A percentile compares a stretch with the other conserved stretches of the same genome.
phyloP scores from a whole-genome alignment of 2,329 filamentous ascomycete species.

The Ceratocystis diversiconidia region DNA sequence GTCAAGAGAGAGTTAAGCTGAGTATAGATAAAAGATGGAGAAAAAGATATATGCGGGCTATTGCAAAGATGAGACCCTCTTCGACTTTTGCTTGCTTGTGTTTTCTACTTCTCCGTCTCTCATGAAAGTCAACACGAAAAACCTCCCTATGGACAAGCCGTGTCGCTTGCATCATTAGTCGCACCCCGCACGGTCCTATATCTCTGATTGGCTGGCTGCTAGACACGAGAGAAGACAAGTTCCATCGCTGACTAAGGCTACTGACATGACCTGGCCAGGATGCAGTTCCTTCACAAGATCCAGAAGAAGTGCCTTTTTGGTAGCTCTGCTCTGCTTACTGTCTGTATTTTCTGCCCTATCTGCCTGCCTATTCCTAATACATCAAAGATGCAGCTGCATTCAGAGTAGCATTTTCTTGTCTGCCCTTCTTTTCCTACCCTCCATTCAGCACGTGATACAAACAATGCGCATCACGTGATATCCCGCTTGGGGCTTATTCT shows the following conservation, averaged over 20 bases:
- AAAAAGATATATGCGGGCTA: too few relatives aligned
- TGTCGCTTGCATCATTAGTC: background rate
- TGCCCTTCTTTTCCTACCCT: too few relatives aligned
- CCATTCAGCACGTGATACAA: background rate
- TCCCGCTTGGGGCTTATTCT: background rate
- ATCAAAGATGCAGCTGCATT: too few relatives aligned
- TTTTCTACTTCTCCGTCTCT: background rate
- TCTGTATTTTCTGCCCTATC: too few relatives aligned
- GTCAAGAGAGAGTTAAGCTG: too few relatives aligned
- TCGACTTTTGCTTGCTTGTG: background rate
- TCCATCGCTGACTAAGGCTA: background rate
- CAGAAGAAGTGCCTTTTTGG: too few relatives aligned
- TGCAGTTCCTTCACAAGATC: too few relatives aligned
- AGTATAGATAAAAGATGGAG: too few relatives aligned
- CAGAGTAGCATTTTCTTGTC: too few relatives aligned
- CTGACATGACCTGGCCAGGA: background rate
- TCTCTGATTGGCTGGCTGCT: conserved; percentile 10
- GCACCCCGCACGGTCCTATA: conserved; percentile 8
- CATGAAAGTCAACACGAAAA: background rate
- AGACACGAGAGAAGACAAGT: conserved; percentile 10
- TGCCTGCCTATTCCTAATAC: too few relatives aligned
- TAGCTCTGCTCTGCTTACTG: too few relatives aligned
- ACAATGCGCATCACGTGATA: background rate
- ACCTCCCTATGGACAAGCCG: background rate
- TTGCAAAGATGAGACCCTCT: background rate